Base-by-base conservation (phyloP, 495 filamentous ascomycete species). In the Penicillium egyptiacum region DNA sequence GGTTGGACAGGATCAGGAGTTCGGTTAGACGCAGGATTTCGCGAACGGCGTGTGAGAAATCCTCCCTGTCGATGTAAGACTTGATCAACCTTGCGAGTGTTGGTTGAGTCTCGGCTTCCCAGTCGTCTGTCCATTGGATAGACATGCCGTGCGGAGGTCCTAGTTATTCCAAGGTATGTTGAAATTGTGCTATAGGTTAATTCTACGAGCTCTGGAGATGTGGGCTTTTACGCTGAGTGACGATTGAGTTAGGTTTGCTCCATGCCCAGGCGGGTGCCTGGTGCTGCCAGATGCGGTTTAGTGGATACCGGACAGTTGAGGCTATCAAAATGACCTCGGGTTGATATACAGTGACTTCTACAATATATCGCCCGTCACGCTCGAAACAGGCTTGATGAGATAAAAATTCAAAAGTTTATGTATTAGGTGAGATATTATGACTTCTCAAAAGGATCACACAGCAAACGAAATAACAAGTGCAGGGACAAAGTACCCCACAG, bases 21-120 rank as follows among this genome's bases (percentile, higher is more conserved):
- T 35, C 17, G 10, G 17, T 14, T 20, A 49, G 19, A 20, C 25
- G 17, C 1, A 49, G 10, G 2, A 49, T 49, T 5, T 35, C 17
- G 8, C 20, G 17, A 5, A 33, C 10, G 4, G 46, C 46, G 11
- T 0, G n/a, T 19, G 46, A 49, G 8, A 28, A 28, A 17, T 49
- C 46, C 22, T 35, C 8, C 5, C 11, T 31, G 17, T 49, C 46
- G 8, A 49, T 22, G 10, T 49, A 49, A 9, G 46, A 49, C n/a
- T 49, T 49, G 14, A 49, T 49, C 17, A 49, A n/a, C 16, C 28
- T 35, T 33, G 28, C 28, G 8, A 49, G 46, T 20, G 46, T 35
- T 49, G 28, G 8, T n/a, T 25, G 23, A 25, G 23, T 25, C 1
- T 3, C 6, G 12, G 22, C 17, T 9, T 43, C 20, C 8, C 20